Base-by-base conservation (phyloP, 148 eudicot genomes). In the Oxyria digyna region DNA sequence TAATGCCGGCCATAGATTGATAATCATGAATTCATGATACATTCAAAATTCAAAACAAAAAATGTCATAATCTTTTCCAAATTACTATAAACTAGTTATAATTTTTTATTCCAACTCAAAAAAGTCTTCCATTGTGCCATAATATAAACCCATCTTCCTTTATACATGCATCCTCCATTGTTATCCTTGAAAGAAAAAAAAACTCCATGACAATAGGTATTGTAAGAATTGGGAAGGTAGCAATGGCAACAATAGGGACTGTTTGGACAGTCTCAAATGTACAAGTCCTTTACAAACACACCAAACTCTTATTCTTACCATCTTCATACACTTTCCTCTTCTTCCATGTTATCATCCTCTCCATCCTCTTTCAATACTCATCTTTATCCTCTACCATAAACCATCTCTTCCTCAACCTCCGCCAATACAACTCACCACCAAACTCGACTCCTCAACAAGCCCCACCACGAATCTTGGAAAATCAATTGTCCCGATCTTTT, bases 161-260 rank as follows among this genome's bases (percentile, higher is more conserved):
- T 2, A 2, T 33, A 2, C 5, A 33, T 5, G 5, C 41, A 38
- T 38, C 9, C 7, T 2, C 41, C 4, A 3, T 38, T 38, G 41
- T 38, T 38, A 38, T 38, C 41, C 41, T 57, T 29, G 17, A 57
- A 15, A 13, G 15, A 27, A 6, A 4, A 57, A 15, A 13, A 29
- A 27, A 6, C 10, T 54, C 37, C 18, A 59, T 59, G 65, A 33
- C 18, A 11, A 59, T 27, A 13, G 65, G 65, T 7, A 13, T 59
- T 59, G 35, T 59, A 27, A 29, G 38, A 13, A 15, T 59, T 59
- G 65, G 37, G 37, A 59, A 59, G 37, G 8, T 59, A 59, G 65
- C 65, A 29, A 59, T 59, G 65, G 65, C 65, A 31, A 59, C 65
- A 15, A 15, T 59, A 15, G 65, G 37, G n/a, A 59, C 37, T 29